These are phyloP conservation scores for Candida corydali DNA, from an alignment of 805 yeast species.

Conservation along the genomic window DNA sequence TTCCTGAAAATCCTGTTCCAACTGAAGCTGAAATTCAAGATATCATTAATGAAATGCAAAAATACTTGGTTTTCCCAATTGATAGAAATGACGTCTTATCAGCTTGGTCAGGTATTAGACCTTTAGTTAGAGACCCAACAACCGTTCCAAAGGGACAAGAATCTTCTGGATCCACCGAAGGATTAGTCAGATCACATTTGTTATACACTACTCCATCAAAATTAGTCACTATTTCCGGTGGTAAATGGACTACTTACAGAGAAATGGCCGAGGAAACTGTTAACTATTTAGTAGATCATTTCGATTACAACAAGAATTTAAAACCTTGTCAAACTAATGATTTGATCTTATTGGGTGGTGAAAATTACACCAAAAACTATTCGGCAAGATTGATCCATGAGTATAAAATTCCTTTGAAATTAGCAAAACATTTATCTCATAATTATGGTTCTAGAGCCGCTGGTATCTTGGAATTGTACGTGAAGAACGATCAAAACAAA, in stretches of 20 bases:
- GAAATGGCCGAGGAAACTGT: constrained; percentile 97
- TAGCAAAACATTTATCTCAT: constrained; percentile 77
- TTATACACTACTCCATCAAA: constrained; percentile 65
- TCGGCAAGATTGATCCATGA: constrained; percentile 77
- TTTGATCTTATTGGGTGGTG: constrained; percentile 72
- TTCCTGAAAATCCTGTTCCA: constrained; percentile 77
- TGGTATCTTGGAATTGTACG: constrained; percentile 57
- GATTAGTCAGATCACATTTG: constrained; percentile 86
- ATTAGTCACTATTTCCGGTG: constrained; percentile 87
- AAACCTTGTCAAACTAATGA: constrained; percentile 51
- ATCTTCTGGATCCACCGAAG: constrained; percentile 62
- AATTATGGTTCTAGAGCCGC: constrained; percentile 92
- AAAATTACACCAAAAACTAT: constrained; percentile 68
- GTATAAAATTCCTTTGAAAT: constrained; percentile 63
- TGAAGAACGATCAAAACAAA: constrained; percentile 49
- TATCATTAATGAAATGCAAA: constrained; percentile 81
- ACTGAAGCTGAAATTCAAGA: constrained; percentile 85
- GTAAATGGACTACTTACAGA: constrained; percentile 98
- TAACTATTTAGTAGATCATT: constrained; percentile 56
- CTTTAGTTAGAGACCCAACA: constrained; percentile 82
- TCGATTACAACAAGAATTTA: constrained; percentile 31
- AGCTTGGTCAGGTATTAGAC: constrained; percentile 97
- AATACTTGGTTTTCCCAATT: constrained; percentile 84
- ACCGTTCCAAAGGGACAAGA: constrained; percentile 42
- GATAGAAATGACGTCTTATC: constrained; percentile 85